A percentile compares a stretch with the other conserved stretches of the same genome.
phyloP scores from a whole-genome alignment of 148 eudicot genomes.

The Silene latifolia region DNA sequence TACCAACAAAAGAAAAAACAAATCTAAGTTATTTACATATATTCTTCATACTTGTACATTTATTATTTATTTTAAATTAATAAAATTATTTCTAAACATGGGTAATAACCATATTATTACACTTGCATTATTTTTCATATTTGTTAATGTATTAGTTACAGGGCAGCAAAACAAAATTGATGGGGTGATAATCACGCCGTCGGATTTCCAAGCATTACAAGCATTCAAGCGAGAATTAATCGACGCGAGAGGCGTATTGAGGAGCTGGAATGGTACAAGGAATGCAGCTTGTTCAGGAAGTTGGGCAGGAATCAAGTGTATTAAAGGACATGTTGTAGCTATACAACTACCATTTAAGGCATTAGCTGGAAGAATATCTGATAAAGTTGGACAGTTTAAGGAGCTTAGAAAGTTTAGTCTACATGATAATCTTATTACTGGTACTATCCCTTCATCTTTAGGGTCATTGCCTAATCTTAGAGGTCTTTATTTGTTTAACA shows the following conservation, averaged over 20 bases:
- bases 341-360: slow-evolving; percentile 76
- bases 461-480: slow-evolving; percentile 66
- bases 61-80: not conserved
- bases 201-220: slow-evolving; percentile 52
- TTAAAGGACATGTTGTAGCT: slow-evolving; percentile 50
- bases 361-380: slow-evolving; percentile 55
- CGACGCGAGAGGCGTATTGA: slow-evolving; percentile 40
- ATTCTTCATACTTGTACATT: not conserved
- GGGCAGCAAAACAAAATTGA: slow-evolving; percentile 28
- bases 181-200: slow-evolving; percentile 35
- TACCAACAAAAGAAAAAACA: not conserved
- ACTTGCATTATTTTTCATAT: not conserved
- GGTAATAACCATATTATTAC: not conserved
- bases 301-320: slow-evolving; percentile 79
- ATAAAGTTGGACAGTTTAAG: slow-evolving; percentile 55
- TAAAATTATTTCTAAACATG: slow-evolving; percentile 17
- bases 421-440: slow-evolving; percentile 69
- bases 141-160: slow-evolving; percentile 27
- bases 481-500: slow-evolving; percentile 72
- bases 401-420: slow-evolving; percentile 60
- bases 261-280: slow-evolving; percentile 57
- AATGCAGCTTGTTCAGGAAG: slow-evolving; percentile 60
- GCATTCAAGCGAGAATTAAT: slow-evolving; percentile 51
- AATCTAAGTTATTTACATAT: no score
- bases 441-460: slow-evolving; percentile 60